Evolutionary conservation across 2,329 filamentous ascomycete species (phyloP).

Genomic region (Cladophialophora psammophila): DNA sequence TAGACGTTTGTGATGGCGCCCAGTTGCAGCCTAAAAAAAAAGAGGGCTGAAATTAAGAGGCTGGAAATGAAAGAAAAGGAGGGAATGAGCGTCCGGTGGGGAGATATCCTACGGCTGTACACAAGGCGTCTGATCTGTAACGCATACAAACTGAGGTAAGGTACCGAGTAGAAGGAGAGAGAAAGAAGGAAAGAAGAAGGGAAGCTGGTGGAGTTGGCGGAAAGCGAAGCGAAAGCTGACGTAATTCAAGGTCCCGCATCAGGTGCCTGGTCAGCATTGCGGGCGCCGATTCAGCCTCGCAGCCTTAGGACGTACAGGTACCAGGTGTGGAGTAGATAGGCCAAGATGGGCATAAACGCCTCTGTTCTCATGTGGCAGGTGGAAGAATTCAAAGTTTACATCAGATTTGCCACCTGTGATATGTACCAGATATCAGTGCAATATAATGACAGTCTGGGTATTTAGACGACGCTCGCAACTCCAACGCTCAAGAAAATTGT

Average conservation of each 20-base stretch:
- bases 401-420: not conserved
- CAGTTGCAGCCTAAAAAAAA: not conserved
- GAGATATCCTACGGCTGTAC: not conserved
- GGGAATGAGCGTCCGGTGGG: not conserved
- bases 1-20: not conserved
- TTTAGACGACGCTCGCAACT: conserved; percentile 18
- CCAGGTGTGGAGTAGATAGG: too few relatives aligned
- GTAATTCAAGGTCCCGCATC: not conserved
- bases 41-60: not conserved
- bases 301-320: not conserved
- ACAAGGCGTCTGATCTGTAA: not conserved
- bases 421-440: not conserved
- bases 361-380: not conserved
- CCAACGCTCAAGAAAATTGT: conserved; percentile 29
- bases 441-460: conserved; percentile 20
- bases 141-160: not conserved
- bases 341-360: too few relatives aligned
- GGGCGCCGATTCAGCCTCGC: not conserved
- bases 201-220: not conserved
- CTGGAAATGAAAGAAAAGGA: not conserved
- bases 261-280: not conserved
- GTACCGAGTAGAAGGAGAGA: not conserved
- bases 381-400: not conserved
- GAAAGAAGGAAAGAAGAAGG: too few relatives aligned
- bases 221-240: not conserved